Conservation (phyloP, 2,329 filamentous ascomycete genomes). For the Apiospora rasikravindrae region DNA sequence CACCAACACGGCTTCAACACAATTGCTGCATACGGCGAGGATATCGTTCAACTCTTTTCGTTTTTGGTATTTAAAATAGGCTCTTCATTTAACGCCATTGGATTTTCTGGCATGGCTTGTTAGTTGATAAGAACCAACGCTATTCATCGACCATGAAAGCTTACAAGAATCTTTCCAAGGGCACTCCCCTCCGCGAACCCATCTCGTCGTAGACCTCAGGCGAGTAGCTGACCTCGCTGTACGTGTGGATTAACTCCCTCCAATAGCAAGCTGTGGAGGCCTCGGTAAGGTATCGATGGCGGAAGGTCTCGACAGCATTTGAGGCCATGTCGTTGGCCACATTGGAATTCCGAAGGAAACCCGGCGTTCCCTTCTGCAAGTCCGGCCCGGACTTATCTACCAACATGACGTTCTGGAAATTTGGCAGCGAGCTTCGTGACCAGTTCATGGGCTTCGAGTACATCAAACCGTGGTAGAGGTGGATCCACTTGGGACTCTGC, state of each 20-base stretch:
- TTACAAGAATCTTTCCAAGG: not conserved
- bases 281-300: constrained; percentile 16
- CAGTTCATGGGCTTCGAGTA: not conserved
- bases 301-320: constrained; percentile 18
- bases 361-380: not conserved
- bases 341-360: not conserved
- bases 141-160: not conserved
- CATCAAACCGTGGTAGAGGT: constrained; percentile 14
- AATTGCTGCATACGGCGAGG: not conserved
- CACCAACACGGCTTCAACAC: not conserved
- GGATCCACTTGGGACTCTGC: constrained; percentile 6
- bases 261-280: constrained; percentile 14
- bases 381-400: not conserved
- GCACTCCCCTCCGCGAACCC: not conserved
- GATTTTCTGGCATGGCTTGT: not conserved
- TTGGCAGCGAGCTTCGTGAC: not conserved
- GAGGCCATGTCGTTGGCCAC: not conserved
- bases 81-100: not conserved
- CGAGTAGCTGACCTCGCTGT: constrained; percentile 5
- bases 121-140: not conserved
- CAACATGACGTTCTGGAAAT: constrained; percentile 5
- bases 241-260: constrained; percentile 4
- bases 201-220: not conserved
- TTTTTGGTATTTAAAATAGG: not conserved
- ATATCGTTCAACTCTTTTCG: not conserved